Percentiles rank a stretch among this genome's conserved stretches.
Conservation (phyloP, 345 rosid genomes). For the Nephelium lappaceum region DNA sequence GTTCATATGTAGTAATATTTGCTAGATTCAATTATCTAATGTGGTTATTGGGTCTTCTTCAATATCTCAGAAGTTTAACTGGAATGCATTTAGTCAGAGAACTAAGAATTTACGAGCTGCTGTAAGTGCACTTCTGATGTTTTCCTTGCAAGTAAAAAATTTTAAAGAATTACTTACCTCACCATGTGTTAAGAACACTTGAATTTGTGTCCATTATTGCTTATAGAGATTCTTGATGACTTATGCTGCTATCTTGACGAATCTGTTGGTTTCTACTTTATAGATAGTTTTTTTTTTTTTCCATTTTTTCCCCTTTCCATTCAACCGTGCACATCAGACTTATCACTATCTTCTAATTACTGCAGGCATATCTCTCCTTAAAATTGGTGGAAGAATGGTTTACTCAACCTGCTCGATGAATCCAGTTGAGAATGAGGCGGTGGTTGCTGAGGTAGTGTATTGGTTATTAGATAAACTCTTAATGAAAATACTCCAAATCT, state of each 20-base stretch:
- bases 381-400: slow-evolving; percentile 97
- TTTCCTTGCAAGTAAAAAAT: not conserved
- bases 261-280: not conserved
- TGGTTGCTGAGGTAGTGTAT: slow-evolving; percentile 82
- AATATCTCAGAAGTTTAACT: not conserved
- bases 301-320: not conserved
- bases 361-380: slow-evolving; percentile 77
- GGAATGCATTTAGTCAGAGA: not conserved
- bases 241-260: not conserved
- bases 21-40: not conserved
- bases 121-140: not conserved
- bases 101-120: not conserved
- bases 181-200: not conserved
- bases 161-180: not conserved
- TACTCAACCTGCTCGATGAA: slow-evolving; percentile 99
- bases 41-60: not conserved
- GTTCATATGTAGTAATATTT: not conserved
- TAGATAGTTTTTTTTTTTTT: not conserved
- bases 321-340: not conserved
- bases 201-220: not conserved
- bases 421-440: slow-evolving; percentile 97
- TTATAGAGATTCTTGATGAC: not conserved
- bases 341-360: slow-evolving; percentile 15
- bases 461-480: not conserved
- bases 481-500: not conserved